Conservation (phyloP, 257 asterid species). For the Haberlea rhodopensis region DNA sequence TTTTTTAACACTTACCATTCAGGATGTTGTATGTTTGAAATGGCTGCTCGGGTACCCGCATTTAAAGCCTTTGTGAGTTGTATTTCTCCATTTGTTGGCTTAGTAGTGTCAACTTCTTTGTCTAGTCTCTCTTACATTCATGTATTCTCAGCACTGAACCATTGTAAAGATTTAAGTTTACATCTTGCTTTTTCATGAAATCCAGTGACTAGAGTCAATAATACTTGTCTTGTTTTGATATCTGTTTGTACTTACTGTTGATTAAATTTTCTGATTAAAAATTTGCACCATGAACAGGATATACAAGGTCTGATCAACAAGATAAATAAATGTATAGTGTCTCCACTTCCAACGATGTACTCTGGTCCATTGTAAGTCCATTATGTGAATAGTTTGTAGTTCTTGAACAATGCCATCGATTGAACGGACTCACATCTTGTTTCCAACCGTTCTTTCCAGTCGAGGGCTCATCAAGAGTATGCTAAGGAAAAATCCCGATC, state of each 20-base stretch:
- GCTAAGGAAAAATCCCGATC: constrained; percentile 91
- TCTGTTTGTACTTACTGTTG: constrained; percentile 11
- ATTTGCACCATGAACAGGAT: constrained; percentile 55
- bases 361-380: constrained; percentile 86
- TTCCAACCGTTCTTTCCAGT: constrained; percentile 37
- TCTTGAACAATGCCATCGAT: background rate
- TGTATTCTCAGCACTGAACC: background rate
- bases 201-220: background rate
- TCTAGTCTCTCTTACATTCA: background rate
- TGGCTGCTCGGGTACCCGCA: constrained; percentile 83
- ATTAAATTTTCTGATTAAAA: constrained; percentile 16
- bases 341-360: constrained; percentile 89
- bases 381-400: constrained; percentile 12
- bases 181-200: background rate
- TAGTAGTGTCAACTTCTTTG: background rate
- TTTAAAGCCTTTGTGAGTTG: constrained; percentile 93
- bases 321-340: constrained; percentile 79
- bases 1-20: constrained; percentile 21
- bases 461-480: constrained; percentile 92
- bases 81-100: constrained; percentile 3
- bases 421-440: constrained; percentile 20
- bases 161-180: background rate
- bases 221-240: background rate
- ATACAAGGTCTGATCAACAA: constrained; percentile 95
- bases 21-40: constrained; percentile 96